Evolutionary conservation across 768 basidiomycete genomes (phyloP), one percentile per base, ranked within the genome.

Genomic region (Rhizopogon salebrosus): DNA sequence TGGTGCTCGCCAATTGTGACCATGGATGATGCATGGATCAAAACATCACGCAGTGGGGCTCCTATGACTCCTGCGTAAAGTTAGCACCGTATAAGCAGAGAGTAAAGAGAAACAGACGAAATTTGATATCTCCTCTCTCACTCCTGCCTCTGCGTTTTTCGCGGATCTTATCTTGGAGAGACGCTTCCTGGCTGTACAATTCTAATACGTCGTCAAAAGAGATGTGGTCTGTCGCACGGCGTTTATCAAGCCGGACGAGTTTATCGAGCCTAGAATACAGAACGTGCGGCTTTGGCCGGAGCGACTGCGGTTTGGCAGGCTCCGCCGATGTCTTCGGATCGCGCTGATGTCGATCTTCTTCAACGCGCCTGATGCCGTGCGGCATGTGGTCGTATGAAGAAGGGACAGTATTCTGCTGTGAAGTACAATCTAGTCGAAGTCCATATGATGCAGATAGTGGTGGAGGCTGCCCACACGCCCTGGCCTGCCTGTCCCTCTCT

Each of bases 1-100:
- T 66, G 65, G 34, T 66, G 69, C 16, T 74, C 74, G 3, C 67
- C 69, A 3, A 76, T 57, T 26, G 66, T 54, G 16, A 73, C 66
- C 13, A 62, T 52, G 3, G 65, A 59, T 16, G 72, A 67, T 2
- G 71, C 68, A 29, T 64, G 62, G 13, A 66, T 51, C 7, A 72
- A 52, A 5, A 70, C 63, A 16, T 72, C 66, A 14, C 66, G 62
- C 39, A 76, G 60, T 0, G 70, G 59, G n/a, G 68, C 57, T 0
- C 70, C 73, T 46, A 76, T 71, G 7, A 68, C 66, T 24, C 64
- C 75, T 76, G 46, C 10, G 3, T 5, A 53, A 40, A 13, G 37
- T 53, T 22, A 50, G 22, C n/a, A n/a, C 24, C 3, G 18, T 1
- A 14, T 4, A n/a, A 27, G 5, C 45, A 22, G 18, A 5, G 14